Conservation (phyloP, 2,329 filamentous ascomycete genomes). For the Cladosporium cucumerinum region DNA sequence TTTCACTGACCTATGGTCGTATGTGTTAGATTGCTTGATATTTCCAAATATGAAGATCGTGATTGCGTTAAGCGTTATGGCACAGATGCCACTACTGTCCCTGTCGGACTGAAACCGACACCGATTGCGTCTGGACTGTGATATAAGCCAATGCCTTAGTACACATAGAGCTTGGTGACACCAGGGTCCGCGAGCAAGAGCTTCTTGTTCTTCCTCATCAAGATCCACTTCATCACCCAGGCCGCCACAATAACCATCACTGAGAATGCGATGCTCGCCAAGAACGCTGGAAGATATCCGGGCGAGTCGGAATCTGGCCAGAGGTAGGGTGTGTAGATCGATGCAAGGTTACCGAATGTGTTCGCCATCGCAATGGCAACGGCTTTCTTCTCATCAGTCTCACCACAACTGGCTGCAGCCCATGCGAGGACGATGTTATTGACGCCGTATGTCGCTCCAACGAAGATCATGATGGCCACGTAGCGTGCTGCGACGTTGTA, state of each 20-base stretch:
- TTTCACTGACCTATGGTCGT: not conserved
- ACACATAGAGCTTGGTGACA: constrained; percentile 15
- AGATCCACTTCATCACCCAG: constrained; percentile 26
- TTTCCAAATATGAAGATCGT: not conserved
- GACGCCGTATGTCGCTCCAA: constrained; percentile 33
- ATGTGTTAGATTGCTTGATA: not conserved
- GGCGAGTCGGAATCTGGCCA: constrained; percentile 31
- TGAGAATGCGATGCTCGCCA: constrained; percentile 31
- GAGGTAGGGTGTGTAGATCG: constrained; percentile 41
- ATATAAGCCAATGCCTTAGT: not conserved
- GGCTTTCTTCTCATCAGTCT: constrained; percentile 46
- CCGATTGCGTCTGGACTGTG: not conserved
- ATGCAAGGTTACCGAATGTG: constrained; percentile 47
- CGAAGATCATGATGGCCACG: constrained; percentile 34
- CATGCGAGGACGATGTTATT: constrained; percentile 39
- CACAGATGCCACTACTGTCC: not conserved
- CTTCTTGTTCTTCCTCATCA: constrained; percentile 27
- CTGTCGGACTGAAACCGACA: not conserved
- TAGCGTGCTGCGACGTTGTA: constrained; percentile 23
- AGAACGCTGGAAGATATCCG: constrained; percentile 34
- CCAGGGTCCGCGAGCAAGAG: constrained; percentile 20
- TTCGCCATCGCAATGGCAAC: constrained; percentile 50
- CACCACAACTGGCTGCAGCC: constrained; percentile 34
- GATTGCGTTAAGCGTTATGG: not conserved
- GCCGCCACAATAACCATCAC: constrained; percentile 28